Evolutionary conservation across 139 green algal species (phyloP).

Genomic region (Trebouxia sp.): DNA sequence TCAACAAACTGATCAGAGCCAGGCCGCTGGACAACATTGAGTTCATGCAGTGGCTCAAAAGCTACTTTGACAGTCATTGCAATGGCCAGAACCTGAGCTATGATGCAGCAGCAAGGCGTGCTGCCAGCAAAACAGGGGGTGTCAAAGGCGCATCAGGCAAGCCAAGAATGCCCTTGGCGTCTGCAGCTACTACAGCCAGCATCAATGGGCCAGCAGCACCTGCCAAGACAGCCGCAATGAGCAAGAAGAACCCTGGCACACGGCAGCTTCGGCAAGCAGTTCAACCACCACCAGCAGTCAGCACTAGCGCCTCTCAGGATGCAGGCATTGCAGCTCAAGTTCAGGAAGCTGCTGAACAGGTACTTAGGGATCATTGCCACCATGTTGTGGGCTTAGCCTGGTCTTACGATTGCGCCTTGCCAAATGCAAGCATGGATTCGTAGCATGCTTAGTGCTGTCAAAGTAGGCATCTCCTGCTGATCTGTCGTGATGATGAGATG

Average conservation of each 20-base stretch:
- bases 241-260: conserved; percentile 10
- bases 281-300: background rate
- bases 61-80: conserved; percentile 59
- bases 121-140: conserved; percentile 22
- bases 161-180: background rate
- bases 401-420: no score
- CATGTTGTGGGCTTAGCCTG: background rate
- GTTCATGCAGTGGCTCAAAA: conserved; percentile 93
- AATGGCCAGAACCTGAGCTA: conserved; percentile 62
- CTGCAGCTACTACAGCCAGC: background rate
- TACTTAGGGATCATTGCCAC: background rate
- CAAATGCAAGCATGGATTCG: background rate
- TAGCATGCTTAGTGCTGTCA: no score
- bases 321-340: background rate
- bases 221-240: background rate
- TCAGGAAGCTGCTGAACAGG: conserved; percentile 19
- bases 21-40: conserved; percentile 95
- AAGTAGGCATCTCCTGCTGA: no score
- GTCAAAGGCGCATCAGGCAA: conserved; percentile 17
- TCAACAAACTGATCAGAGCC: conserved; percentile 90
- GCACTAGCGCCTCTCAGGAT: background rate
- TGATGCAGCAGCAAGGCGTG: conserved; percentile 46
- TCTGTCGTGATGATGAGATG: no score
- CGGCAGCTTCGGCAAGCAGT: conserved; percentile 9
- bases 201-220: conserved; percentile 8